phyloP scores from a whole-genome alignment of 164 flowering plant species.

The Sedum album region DNA sequence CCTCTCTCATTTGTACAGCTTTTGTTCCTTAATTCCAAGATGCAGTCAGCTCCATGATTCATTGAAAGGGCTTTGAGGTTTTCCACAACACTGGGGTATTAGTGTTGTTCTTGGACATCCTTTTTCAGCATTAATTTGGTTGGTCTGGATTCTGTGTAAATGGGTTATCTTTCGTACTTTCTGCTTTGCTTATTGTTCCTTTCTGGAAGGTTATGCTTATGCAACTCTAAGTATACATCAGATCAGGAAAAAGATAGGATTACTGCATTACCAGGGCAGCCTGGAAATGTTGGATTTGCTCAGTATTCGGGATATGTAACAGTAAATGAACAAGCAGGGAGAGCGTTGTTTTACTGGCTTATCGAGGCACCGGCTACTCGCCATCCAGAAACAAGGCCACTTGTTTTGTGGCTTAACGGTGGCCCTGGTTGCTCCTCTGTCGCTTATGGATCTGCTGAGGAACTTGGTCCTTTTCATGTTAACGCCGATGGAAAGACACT shows the following conservation, averaged over 20 bases:
- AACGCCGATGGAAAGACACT: constrained; percentile 70
- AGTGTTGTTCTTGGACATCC: neutral
- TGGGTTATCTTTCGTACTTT: constrained; percentile 22
- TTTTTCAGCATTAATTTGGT: neutral
- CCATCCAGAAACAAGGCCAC: constrained; percentile 51
- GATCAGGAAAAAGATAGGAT: constrained; percentile 66
- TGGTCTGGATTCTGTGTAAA: constrained; percentile 13
- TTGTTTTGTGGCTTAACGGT: constrained; percentile 92
- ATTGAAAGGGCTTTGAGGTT: neutral
- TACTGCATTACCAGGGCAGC: constrained; percentile 69
- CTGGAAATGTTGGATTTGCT: constrained; percentile 48
- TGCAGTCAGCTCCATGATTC: neutral
- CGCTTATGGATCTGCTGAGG: constrained; percentile 90
- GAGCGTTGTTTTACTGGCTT: constrained; percentile 93
- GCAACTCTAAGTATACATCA: constrained; percentile 12
- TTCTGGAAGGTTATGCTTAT: constrained; percentile 17
- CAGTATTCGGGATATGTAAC: constrained; percentile 93
- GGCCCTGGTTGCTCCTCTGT: constrained; percentile 98
- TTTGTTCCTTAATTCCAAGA: neutral
- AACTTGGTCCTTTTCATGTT: constrained; percentile 81
- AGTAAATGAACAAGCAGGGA: constrained; percentile 59
- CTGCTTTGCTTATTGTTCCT: constrained; percentile 21
- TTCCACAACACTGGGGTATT: constrained; percentile 12
- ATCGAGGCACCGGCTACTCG: constrained; percentile 59
- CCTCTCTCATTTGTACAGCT: neutral